Evolutionary conservation across 495 filamentous ascomycete genomes (phyloP).

Genomic region (Saxophila tyrrhenica): DNA sequence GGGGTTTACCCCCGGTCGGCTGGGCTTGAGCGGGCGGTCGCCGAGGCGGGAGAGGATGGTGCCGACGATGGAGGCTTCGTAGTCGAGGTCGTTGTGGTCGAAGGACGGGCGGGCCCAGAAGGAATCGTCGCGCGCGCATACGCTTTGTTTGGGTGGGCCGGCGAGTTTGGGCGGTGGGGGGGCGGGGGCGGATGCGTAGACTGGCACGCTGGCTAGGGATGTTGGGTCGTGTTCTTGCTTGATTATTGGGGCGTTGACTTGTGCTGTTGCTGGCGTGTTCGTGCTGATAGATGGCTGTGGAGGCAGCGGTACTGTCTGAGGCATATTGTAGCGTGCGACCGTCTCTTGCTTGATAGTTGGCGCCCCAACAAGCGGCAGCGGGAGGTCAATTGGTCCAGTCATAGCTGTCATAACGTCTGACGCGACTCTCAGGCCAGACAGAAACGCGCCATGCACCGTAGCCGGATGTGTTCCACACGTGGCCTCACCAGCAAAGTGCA

Average conservation of each 20-base stretch:
- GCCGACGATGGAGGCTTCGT: conserved; percentile 62
- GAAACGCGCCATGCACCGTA: conserved; percentile 92
- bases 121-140: conserved; percentile 6
- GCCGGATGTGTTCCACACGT: conserved; percentile 92
- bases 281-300: neutral
- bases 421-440: conserved; percentile 82
- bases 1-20: conserved; percentile 54
- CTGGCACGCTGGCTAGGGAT: neutral
- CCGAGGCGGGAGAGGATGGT: conserved; percentile 61
- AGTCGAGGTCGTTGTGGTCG: conserved; percentile 37
- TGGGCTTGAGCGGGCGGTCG: conserved; percentile 56
- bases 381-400: conserved; percentile 67
- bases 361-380: conserved; percentile 28
- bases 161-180: neutral
- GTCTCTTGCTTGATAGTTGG: conserved; percentile 8
- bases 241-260: conserved; percentile 1
- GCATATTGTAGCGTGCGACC: neutral
- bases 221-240: conserved; percentile 11
- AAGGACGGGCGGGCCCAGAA: conserved; percentile 14
- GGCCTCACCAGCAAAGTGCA: conserved; percentile 95
- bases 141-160: conserved; percentile 33
- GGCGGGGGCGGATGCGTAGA: neutral
- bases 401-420: conserved; percentile 69
- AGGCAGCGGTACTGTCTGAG: neutral
- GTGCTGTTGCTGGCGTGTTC: neutral